Evolutionary conservation across 176 grass and related monocot species (phyloP).

Genomic region (Saccharum officinarum): DNA sequence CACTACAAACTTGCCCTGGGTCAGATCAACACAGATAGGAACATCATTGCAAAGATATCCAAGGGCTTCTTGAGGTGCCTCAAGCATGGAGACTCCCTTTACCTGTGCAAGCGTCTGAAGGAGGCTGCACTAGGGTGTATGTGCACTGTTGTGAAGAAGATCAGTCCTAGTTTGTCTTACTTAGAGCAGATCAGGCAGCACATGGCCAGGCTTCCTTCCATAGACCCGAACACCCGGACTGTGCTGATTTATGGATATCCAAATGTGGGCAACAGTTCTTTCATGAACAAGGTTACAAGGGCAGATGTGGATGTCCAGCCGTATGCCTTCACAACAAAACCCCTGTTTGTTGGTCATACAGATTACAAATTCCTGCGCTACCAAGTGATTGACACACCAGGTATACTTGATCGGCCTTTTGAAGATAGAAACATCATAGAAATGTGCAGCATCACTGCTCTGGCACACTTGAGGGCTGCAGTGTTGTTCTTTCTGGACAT

Average conservation of each 20-base stretch:
- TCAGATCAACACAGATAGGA: conserved; percentile 70
- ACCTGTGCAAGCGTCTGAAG: conserved; percentile 70
- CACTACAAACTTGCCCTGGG: conserved; percentile 83
- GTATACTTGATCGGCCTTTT: conserved; percentile 70
- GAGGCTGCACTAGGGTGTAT: conserved; percentile 54
- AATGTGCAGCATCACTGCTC: too few species aligned
- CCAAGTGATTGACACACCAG: conserved; percentile 85
- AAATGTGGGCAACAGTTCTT: conserved; percentile 60
- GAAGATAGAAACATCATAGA: conserved; percentile 62
- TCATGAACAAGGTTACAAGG: conserved; percentile 73
- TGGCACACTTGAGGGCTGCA: conserved; percentile 42
- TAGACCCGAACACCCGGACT: conserved; percentile 64
- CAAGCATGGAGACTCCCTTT: conserved; percentile 61
- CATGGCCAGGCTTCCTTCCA: conserved; percentile 74
- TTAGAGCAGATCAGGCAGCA: conserved; percentile 70
- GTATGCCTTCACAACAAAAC: conserved; percentile 59
- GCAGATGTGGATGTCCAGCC: conserved; percentile 73
- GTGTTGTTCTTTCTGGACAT: conserved; percentile 68
- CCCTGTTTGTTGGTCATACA: conserved; percentile 66
- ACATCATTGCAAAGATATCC: conserved; percentile 68
- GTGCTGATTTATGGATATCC: conserved; percentile 59
- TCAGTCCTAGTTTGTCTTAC: conserved; percentile 71
- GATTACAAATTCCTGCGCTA: conserved; percentile 79
- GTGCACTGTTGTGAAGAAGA: conserved; percentile 67
- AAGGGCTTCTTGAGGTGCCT: conserved; percentile 66